These are phyloP conservation scores for Yarrowia galli DNA, from an alignment of 1,139 yeast genomes.

Conservation along the genomic window DNA sequence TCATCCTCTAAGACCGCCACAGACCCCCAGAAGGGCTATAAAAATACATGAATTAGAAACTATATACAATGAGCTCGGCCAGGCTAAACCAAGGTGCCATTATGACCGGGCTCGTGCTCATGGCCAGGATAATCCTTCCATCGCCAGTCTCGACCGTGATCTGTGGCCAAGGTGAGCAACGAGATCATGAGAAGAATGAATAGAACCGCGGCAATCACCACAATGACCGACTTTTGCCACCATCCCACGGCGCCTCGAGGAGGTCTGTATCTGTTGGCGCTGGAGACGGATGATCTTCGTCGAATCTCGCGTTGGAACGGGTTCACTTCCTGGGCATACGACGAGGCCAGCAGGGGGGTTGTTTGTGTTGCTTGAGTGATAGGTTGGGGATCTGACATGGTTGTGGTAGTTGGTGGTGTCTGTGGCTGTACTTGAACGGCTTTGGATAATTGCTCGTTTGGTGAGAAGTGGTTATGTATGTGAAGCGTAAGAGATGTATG, in stretches of 20 bases:
- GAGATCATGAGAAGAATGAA: constrained; percentile 31
- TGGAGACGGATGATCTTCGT: constrained; percentile 31
- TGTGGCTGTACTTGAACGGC: neutral
- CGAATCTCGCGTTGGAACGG: constrained; percentile 34
- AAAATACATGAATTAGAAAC: neutral
- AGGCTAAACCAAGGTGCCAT: neutral
- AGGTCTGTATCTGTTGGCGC: constrained; percentile 22
- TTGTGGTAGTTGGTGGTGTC: neutral
- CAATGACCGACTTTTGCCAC: constrained; percentile 31
- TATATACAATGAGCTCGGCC: neutral
- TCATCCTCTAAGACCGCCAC: no score
- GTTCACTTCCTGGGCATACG: constrained; percentile 30
- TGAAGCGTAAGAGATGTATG: no score
- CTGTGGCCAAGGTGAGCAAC: constrained; percentile 9
- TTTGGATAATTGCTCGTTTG: neutral
- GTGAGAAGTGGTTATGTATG: neutral
- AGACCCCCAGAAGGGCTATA: no score
- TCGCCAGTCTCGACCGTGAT: constrained; percentile 30
- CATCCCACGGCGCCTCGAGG: constrained; percentile 25
- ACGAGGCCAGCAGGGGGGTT: constrained; percentile 18
- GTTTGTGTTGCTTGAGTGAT: constrained; percentile 27
- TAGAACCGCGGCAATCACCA: constrained; percentile 14
- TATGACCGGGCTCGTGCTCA: neutral
- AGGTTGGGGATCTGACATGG: constrained; percentile 24
- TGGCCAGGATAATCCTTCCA: constrained; percentile 28